Conservation (phyloP, 225 moss, liverwort and hornwort genomes). For the Thuidium tamariscinum region DNA sequence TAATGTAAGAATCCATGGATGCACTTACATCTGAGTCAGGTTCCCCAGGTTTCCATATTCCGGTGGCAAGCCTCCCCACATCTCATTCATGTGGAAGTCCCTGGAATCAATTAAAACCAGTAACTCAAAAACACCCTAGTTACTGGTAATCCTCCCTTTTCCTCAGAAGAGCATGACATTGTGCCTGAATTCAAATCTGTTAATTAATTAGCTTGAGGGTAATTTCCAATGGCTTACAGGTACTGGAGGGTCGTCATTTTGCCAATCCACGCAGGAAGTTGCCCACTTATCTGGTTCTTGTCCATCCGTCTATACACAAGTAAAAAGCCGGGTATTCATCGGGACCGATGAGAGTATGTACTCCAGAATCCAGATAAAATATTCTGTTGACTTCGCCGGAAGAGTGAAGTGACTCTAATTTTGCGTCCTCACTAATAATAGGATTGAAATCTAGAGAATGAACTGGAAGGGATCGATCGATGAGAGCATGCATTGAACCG, state of each 20-base stretch:
- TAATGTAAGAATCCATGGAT: neutral
- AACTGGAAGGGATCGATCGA: no score
- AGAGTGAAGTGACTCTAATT: neutral
- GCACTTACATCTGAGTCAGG: neutral
- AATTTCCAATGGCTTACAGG: neutral
- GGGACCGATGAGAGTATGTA: neutral
- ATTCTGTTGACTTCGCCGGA: neutral
- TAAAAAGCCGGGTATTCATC: neutral
- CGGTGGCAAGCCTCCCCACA: slow-evolving; percentile 15
- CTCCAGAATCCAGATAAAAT: neutral
- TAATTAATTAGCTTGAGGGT: neutral
- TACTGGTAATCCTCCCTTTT: neutral
- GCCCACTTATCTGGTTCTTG: neutral
- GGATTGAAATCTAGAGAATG: neutral
- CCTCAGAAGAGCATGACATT: neutral
- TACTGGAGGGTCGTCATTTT: neutral
- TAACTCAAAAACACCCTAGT: neutral
- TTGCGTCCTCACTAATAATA: no score
- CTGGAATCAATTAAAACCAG: neutral
- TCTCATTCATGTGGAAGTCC: slow-evolving; percentile 3
- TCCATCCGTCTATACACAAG: neutral
- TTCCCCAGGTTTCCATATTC: slow-evolving; percentile 2
- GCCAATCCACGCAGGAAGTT: slow-evolving; percentile 11
- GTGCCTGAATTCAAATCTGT: neutral
- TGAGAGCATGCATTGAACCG: no score